These are phyloP conservation scores for Jamesozyma lodderae DNA, from an alignment of 805 yeast genomes.

Conservation along the genomic window DNA sequence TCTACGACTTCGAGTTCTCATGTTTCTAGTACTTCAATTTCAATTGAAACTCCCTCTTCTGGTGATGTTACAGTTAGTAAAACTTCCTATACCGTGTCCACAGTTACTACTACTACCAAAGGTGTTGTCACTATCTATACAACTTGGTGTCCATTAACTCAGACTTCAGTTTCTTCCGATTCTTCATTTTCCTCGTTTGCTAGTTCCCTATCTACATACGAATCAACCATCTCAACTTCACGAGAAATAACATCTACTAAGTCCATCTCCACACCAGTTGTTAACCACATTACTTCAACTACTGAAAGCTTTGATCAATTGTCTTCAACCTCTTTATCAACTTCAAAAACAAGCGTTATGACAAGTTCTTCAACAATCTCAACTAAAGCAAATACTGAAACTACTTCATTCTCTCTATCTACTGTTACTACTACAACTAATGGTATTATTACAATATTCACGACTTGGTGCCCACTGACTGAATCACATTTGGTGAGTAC, in stretches of 20 bases:
- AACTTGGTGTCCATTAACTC: conserved; percentile 33
- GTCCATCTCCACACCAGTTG: too few species aligned
- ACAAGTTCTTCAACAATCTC: background rate
- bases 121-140: conserved; percentile 27
- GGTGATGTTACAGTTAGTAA: background rate
- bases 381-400: too few species aligned
- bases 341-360: background rate
- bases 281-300: too few species aligned
- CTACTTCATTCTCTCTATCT: conserved; percentile 3
- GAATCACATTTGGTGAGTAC: background rate
- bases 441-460: conserved; percentile 32
- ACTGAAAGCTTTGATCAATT: too few species aligned
- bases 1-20: background rate
- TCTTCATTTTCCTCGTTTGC: background rate
- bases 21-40: background rate
- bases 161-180: conserved; percentile 1
- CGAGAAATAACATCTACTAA: too few species aligned
- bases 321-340: background rate
- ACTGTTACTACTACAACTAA: conserved; percentile 24
- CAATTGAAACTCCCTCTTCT: background rate
- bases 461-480: conserved; percentile 35
- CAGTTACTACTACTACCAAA: conserved; percentile 19
- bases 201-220: background rate
- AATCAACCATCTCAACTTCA: conserved; percentile 4
- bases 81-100: conserved; percentile 1